These are phyloP conservation scores for Verticillium isaacii DNA, from an alignment of 2,329 filamentous ascomycete genomes.

Conservation along the genomic window DNA sequence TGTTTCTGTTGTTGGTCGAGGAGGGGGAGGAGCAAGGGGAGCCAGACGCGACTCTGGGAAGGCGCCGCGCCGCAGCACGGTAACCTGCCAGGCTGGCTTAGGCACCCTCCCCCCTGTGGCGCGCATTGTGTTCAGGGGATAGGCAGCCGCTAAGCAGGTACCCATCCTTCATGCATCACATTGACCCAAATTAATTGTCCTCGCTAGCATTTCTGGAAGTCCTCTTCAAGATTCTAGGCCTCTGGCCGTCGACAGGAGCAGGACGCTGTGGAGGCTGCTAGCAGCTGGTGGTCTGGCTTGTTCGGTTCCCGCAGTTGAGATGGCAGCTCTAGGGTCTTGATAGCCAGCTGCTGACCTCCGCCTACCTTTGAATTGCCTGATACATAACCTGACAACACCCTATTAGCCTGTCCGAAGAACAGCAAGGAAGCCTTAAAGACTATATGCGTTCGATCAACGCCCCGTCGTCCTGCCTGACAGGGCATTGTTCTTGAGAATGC, in stretches of 20 bases:
- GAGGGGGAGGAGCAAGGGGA: background rate
- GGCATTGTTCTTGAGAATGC: background rate
- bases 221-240: background rate
- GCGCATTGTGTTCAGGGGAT: background rate
- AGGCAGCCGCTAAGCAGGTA: background rate
- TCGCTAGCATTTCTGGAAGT: background rate
- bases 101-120: background rate
- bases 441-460: no score
- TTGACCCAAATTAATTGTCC: background rate
- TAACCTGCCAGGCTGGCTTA: background rate
- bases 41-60: background rate
- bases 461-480: no score
- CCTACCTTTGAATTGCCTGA: no score
- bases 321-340: background rate
- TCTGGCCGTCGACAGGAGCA: background rate
- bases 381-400: no score
- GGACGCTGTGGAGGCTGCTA: background rate
- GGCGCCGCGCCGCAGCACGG: background rate
- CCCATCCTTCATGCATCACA: background rate
- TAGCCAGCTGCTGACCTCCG: background rate
- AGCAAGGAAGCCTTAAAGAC: no score
- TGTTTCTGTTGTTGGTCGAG: conserved; percentile 1
- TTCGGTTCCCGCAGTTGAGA: background rate
- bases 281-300: background rate
- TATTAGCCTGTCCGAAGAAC: no score